These are phyloP conservation scores for Aspergillus luchuensis DNA, from an alignment of 2,329 filamentous ascomycete species.

Conservation along the genomic window DNA sequence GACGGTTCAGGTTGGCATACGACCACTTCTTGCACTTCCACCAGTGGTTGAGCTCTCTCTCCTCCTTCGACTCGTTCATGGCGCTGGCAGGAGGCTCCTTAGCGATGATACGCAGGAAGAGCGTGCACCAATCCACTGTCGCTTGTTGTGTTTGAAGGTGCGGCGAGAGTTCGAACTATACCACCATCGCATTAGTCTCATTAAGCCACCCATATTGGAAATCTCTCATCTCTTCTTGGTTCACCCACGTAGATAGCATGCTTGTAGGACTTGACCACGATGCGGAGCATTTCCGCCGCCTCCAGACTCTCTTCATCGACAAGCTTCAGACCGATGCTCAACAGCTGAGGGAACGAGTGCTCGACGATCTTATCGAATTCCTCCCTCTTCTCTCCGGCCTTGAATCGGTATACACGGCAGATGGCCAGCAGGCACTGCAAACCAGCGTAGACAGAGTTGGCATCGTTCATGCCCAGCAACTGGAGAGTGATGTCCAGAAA, in stretches of 20 bases:
- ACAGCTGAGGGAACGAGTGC: slow-evolving; percentile 81
- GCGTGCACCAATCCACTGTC: slow-evolving; percentile 93
- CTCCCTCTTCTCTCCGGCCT: slow-evolving; percentile 74
- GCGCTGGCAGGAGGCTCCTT: slow-evolving; percentile 79
- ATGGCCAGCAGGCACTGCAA: slow-evolving; percentile 92
- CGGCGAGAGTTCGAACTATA: slow-evolving; percentile 79
- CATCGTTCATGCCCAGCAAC: slow-evolving; percentile 82
- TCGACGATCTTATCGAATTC: slow-evolving; percentile 96
- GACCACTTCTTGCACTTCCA: slow-evolving; percentile 99
- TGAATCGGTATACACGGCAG: slow-evolving; percentile 94
- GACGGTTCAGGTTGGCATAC: slow-evolving; percentile 93
- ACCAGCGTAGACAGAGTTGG: slow-evolving; percentile 84
- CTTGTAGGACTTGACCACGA: slow-evolving; percentile 95
- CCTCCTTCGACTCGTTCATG: slow-evolving; percentile 76
- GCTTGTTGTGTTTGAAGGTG: slow-evolving; percentile 76
- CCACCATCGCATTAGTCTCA: slow-evolving; percentile 32
- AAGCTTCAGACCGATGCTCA: slow-evolving; percentile 83
- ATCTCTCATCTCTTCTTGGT: neutral
- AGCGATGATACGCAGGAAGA: slow-evolving; percentile 87
- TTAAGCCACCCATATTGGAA: neutral
- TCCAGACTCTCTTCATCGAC: slow-evolving; percentile 90
- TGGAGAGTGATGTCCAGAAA: slow-evolving; percentile 93
- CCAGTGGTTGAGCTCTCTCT: slow-evolving; percentile 94
- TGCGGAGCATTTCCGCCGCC: slow-evolving; percentile 93
- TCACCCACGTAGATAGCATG: slow-evolving; percentile 87